Conservation (phyloP, 2,329 filamentous ascomycete genomes). For the Chrysoporthe deuterocubensis region DNA sequence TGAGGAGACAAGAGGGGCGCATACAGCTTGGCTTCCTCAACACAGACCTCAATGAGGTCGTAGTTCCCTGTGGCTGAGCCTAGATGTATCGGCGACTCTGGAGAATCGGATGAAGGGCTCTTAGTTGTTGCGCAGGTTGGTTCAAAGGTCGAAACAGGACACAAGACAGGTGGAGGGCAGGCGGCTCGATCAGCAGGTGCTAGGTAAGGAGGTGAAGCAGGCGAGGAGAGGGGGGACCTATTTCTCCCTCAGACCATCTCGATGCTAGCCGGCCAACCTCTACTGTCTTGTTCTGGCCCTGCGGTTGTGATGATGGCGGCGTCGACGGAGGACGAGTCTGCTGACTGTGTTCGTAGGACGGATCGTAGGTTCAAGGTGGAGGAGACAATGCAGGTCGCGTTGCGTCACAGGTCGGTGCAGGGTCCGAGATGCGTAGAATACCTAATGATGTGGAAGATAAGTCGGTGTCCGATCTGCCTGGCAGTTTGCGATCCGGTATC, state of each 20-base stretch:
- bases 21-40: background rate
- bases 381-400: background rate
- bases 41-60: background rate
- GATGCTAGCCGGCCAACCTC: constrained; percentile 14
- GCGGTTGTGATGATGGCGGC: background rate
- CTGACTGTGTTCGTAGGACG: background rate
- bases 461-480: constrained; percentile 7
- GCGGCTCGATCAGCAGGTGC: background rate
- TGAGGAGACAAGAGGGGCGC: background rate
- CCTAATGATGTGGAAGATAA: constrained; percentile 16
- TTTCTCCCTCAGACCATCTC: constrained; percentile 25
- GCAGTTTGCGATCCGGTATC: constrained; percentile 14
- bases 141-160: background rate
- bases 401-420: constrained; percentile 15
- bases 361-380: constrained; percentile 7
- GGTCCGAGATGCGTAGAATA: background rate
- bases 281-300: background rate
- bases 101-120: background rate
- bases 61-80: background rate
- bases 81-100: background rate
- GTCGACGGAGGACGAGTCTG: background rate
- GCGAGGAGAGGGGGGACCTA: background rate
- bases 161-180: background rate
- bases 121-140: background rate
- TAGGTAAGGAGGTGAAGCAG: constrained; percentile 3